Conservation (phyloP, 495 filamentous ascomycete genomes). For the Chaetomium fimeti region DNA sequence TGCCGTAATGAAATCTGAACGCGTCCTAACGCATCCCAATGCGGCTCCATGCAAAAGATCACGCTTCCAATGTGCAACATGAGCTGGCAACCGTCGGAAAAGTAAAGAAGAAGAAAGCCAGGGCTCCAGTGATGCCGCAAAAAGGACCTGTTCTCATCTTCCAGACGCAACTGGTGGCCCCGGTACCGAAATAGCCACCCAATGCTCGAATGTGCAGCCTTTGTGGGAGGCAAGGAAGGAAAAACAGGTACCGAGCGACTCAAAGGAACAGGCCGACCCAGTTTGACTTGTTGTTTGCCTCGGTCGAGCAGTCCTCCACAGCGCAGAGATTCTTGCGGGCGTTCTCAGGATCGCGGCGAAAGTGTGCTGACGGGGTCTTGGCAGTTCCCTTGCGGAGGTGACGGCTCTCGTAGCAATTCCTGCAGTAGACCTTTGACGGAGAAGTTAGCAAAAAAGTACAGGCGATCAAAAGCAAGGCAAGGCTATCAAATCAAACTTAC, state of each 20-base stretch:
- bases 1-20: not conserved
- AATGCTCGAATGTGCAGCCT: not conserved
- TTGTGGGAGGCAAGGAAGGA: not conserved
- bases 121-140: not conserved
- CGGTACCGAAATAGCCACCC: not conserved
- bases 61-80: not conserved
- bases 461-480: not conserved
- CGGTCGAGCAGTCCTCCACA: conserved; percentile 45
- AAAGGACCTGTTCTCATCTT: not conserved
- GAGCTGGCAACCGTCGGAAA: not conserved
- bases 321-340: conserved; percentile 39
- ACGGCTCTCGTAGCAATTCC: conserved; percentile 43
- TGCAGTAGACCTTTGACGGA: conserved; percentile 46
- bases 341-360: conserved; percentile 20
- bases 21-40: not conserved
- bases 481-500: conserved; percentile 32
- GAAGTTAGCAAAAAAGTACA: conserved; percentile 3
- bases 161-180: not conserved
- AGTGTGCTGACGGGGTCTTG: conserved; percentile 33
- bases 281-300: conserved; percentile 37
- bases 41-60: not conserved
- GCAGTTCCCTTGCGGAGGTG: conserved; percentile 13
- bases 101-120: not conserved
- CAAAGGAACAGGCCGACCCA: conserved; percentile 52
- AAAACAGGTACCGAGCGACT: conserved; percentile 10